A percentile compares a stretch with the other conserved stretches of the same genome.
Conservation (phyloP, 768 basidiomycete species). For the Clitopilus hobsonii region DNA sequence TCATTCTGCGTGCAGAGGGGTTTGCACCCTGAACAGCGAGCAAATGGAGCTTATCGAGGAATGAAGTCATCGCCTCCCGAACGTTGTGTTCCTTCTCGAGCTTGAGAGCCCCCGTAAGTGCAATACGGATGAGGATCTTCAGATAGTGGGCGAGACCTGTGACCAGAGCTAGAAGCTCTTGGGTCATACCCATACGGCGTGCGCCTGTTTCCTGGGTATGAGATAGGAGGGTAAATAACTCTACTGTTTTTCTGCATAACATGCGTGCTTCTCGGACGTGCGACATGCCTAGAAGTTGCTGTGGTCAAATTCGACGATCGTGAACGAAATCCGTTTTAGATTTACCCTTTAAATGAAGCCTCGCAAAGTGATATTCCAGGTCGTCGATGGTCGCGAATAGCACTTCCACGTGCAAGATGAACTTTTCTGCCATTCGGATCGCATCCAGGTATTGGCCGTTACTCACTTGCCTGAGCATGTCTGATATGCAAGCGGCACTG, state of each 20-base stretch:
- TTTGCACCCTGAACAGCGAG: slow-evolving; percentile 85
- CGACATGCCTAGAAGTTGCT: slow-evolving; percentile 71
- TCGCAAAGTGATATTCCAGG: slow-evolving; percentile 82
- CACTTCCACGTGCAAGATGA: slow-evolving; percentile 97
- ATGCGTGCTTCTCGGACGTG: slow-evolving; percentile 98
- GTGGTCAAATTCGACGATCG: slow-evolving; percentile 7
- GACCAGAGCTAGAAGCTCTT: slow-evolving; percentile 93
- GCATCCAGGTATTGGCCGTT: slow-evolving; percentile 95
- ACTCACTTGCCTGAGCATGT: slow-evolving; percentile 97
- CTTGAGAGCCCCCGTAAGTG: slow-evolving; percentile 92
- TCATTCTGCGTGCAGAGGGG: slow-evolving; percentile 69
- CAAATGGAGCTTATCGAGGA: slow-evolving; percentile 89
- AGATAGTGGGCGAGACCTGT: slow-evolving; percentile 99
- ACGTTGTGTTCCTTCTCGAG: slow-evolving; percentile 88
- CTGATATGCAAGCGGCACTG: slow-evolving; percentile 98
- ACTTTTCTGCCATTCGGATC: slow-evolving; percentile 97
- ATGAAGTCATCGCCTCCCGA: slow-evolving; percentile 78
- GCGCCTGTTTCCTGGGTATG: slow-evolving; percentile 93
- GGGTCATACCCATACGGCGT: slow-evolving; percentile 92
- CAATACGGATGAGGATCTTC: slow-evolving; percentile 98
- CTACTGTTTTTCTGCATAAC: slow-evolving; percentile 98
- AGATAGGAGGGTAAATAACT: slow-evolving; percentile 93
- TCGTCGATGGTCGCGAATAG: slow-evolving; percentile 97
- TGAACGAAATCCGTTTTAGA: slow-evolving; percentile 6
- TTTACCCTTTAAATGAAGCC: slow-evolving; percentile 80